phyloP scores from a whole-genome alignment of 1,139 yeast genomes.

The Pichia sp. region DNA sequence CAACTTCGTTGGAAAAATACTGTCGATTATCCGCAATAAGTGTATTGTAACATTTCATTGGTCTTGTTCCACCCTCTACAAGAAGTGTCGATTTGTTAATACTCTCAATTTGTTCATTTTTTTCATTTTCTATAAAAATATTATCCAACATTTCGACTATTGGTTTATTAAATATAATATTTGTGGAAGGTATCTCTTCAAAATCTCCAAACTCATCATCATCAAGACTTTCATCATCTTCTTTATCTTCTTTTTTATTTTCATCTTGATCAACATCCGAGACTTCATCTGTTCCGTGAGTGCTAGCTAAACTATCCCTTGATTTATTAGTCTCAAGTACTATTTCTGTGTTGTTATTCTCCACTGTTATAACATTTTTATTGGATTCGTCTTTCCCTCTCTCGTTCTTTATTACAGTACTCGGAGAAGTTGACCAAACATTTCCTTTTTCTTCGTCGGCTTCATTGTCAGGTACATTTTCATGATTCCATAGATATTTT shows the following conservation, averaged over 20 bases:
- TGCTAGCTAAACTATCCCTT: too few relatives aligned
- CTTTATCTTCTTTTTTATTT: neutral
- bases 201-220: constrained; percentile 26
- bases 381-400: too few relatives aligned
- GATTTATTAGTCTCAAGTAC: too few relatives aligned
- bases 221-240: constrained; percentile 4
- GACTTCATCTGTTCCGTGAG: neutral
- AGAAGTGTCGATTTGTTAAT: constrained; percentile 3
- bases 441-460: too few relatives aligned
- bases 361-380: too few relatives aligned
- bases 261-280: too few relatives aligned
- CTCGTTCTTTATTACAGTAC: too few relatives aligned
- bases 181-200: constrained; percentile 12
- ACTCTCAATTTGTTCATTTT: neutral
- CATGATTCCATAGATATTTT: too few relatives aligned
- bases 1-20: neutral
- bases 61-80: constrained; percentile 3
- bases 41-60: constrained; percentile 16
- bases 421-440: too few relatives aligned
- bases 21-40: constrained; percentile 17
- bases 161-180: constrained; percentile 5
- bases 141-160: neutral
- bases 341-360: too few relatives aligned
- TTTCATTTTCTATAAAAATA: neutral
- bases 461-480: too few relatives aligned